These are phyloP conservation scores for Aquilaria agallochum DNA, from an alignment of 441 rosid species.

Conservation along the genomic window DNA sequence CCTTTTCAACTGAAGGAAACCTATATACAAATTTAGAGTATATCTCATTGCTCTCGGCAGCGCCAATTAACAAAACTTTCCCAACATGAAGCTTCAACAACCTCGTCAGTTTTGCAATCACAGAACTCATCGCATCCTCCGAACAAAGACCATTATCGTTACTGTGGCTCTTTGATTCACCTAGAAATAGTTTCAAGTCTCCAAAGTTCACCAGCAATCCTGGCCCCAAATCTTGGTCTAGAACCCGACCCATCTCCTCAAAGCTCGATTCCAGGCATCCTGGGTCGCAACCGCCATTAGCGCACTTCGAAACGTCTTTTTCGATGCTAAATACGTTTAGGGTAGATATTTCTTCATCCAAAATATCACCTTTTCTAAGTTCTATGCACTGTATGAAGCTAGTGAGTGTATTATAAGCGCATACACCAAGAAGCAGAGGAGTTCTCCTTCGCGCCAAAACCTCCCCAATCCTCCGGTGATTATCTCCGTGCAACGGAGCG, in stretches of 20 bases:
- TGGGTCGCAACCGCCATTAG: conserved; percentile 25
- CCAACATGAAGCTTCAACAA: conserved; percentile 35
- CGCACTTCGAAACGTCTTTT: conserved; percentile 27
- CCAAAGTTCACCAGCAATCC: conserved; percentile 64
- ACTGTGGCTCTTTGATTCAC: conserved; percentile 3
- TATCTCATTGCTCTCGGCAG: conserved; percentile 45
- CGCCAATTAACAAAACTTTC: conserved; percentile 66
- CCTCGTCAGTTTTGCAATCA: conserved; percentile 46
- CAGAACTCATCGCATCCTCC: conserved; percentile 23
- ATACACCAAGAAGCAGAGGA: conserved; percentile 72
- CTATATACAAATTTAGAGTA: conserved; percentile 47
- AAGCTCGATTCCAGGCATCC: conserved; percentile 29
- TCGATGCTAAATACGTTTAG: conserved; percentile 37
- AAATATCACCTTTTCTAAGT: conserved; percentile 25
- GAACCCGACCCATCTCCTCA: conserved; percentile 34
- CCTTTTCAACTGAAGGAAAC: conserved; percentile 58
- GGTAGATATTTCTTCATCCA: conserved; percentile 36
- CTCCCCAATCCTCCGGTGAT: conserved; percentile 45
- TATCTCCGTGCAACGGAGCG: conserved; percentile 37
- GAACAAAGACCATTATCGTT: conserved; percentile 10
- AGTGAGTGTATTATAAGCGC: conserved; percentile 45
- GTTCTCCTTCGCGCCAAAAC: conserved; percentile 51
- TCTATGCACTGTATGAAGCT: conserved; percentile 38
- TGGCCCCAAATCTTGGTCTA: conserved; percentile 33
- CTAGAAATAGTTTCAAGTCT: conserved; percentile 43